Base-by-base conservation (phyloP, 768 basidiomycete species). In the Lyophyllum semitale region DNA sequence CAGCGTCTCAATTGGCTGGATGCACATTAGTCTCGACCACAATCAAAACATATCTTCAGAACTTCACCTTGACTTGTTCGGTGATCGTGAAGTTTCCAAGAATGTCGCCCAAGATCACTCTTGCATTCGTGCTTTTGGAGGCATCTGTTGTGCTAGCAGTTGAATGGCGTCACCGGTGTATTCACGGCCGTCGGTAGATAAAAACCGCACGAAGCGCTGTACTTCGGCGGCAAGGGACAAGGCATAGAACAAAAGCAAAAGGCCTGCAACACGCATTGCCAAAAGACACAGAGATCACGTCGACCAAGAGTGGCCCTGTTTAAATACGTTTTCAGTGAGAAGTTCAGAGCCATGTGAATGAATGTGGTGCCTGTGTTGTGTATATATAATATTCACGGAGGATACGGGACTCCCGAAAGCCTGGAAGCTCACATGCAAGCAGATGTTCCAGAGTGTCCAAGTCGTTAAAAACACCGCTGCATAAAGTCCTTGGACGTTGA, bases 91-190 rank as follows among this genome's bases (percentile, higher is more conserved):
- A 68, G 44, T 67, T 57, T 8, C 63, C 63, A 18, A 67, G 46
- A 41, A 68, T 64, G 42, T 68, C 64, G 12, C 68, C 68, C 23
- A 60, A 37, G 7, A 68, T 66, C n/a, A 68, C 62, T 18, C 55
- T 59, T 4, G 68, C 66, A 18, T 40, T 59, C 23, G 54, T 68
- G 40, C 67, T 68, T 29, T 63, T 57, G 8, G 63, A 61, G 11
- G 67, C 67, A 37, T 68, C 67, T 27, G 51, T 53, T 41, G 58
- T 59, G 20, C 51, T 47, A 12, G 51, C 25, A 11, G 62, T 18
- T 67, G 56, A 46, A 68, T 68, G 20, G 64, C 67, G 44, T 68
- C 67, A 3, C 67, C 67, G 13, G 61, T 64, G 46, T 68, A 68
- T 53, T 66, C 66, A n/a, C 57, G 51, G 29, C 64, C 66, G 46